Evolutionary conservation across 2,329 filamentous ascomycete genomes (phyloP), one percentile per base, ranked within the genome.

Genomic region (Aspergillus clavatus): DNA sequence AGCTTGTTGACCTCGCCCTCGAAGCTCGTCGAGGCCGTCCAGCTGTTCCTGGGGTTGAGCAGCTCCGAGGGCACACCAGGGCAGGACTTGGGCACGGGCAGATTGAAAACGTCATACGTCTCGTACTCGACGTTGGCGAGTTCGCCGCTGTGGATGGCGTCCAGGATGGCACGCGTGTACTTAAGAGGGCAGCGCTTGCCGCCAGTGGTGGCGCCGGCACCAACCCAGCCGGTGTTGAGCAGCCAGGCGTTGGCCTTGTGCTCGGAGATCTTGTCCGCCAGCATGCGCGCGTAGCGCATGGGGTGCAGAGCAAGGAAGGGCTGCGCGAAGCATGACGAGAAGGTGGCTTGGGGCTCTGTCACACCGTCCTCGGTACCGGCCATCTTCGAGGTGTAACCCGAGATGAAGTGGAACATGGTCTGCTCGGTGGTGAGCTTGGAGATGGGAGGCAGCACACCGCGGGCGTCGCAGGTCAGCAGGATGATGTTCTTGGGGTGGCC

Each of bases 381-480:
- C 93, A 98, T 98, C 84, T 98, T 98, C 67, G 91, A 97, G 54
- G 93, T 98, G 81, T 98, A 98, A 61, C 93, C 93, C 14, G 88
- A 95, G 74, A 98, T 98, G 83, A 98, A 98, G 81, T 98, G 93
- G 85, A 97, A 98, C 91, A 98, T 97, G 71, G 89, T 95, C 77
- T 97, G 93, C 63, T 88, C 83, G 55, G 86, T 82, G 78, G 86
- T 83, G 68, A 98, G 86, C 80, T 97, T 97, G 63, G 89, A 96
- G 74, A 98, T 97, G 39, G 93, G 93, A 46, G 93, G 93, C 45
- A 98, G 83, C 40, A 98, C 93, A 77, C 93, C 93, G 58, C 93
- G 89, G 49, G 93, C 93, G 64, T 98, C 93, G 76, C 93, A 98
- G 52, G 93, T 98, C 60, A 98, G 84, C 60, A 98, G 86, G 67